Conservation (phyloP, 805 yeast genomes). For the Saccharomycopsis amapae region DNA sequence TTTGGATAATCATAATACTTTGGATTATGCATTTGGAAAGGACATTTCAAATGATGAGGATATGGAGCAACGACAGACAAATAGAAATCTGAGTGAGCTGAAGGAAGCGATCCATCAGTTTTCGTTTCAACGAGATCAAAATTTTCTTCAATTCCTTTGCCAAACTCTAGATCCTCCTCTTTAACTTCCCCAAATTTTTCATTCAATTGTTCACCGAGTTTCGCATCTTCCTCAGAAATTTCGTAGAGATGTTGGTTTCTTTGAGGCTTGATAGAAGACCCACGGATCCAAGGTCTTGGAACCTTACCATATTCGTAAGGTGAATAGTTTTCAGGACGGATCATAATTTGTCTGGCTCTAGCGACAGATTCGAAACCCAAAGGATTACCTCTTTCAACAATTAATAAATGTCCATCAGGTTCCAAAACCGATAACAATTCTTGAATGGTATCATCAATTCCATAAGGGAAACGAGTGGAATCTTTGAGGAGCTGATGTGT, state of each 20-base stretch:
- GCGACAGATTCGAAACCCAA: slow-evolving; percentile 84
- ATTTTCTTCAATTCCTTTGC: slow-evolving; percentile 32
- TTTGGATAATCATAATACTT: slow-evolving; percentile 48
- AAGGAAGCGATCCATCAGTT: slow-evolving; percentile 9
- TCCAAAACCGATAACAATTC: slow-evolving; percentile 51
- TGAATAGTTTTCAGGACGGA: slow-evolving; percentile 69
- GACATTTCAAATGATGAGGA: slow-evolving; percentile 79
- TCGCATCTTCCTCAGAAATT: slow-evolving; percentile 22
- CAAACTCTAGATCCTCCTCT: slow-evolving; percentile 41
- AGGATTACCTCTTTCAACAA: slow-evolving; percentile 86
- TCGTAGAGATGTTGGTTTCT: slow-evolving; percentile 12
- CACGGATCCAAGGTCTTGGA: slow-evolving; percentile 61
- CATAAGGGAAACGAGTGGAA: slow-evolving; percentile 55
- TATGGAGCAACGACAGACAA: slow-evolving; percentile 81
- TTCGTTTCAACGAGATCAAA: slow-evolving; percentile 20
- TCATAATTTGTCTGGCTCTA: slow-evolving; percentile 80
- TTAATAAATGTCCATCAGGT: slow-evolving; percentile 73
- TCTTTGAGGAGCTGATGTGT: slow-evolving; percentile 68
- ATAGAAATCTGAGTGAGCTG: slow-evolving; percentile 38
- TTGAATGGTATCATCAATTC: slow-evolving; percentile 63
- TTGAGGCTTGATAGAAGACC: slow-evolving; percentile 33
- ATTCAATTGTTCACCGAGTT: slow-evolving; percentile 30
- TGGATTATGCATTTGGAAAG: slow-evolving; percentile 74
- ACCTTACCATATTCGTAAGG: slow-evolving; percentile 50
- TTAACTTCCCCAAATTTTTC: slow-evolving; percentile 37